Base-by-base conservation (phyloP, 208 protist species). In the Tritrichomonas foetus region DNA sequence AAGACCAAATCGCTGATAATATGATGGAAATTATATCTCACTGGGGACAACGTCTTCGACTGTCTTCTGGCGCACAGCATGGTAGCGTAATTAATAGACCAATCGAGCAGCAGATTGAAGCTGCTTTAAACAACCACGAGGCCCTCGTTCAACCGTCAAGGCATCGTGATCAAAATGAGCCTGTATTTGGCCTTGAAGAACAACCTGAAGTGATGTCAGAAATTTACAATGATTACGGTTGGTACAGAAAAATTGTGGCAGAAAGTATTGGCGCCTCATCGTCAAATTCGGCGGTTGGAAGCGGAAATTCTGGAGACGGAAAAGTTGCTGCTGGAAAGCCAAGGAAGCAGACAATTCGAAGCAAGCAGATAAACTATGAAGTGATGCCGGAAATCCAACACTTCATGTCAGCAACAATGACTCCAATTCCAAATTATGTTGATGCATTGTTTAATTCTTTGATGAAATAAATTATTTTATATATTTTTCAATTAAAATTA, bases 401-500 rank as follows among this genome's bases (percentile, higher is more conserved):
- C 47, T 89, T 53, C 16, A 89, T 89, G 78, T n/a, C 78, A 57
- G 3, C 47, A 39, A 57, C 47, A 53, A 89, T 89, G 47, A 25
- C 53, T 27, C 78, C 78, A 33, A 47, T 89, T 39, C 78, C 78
- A 57, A 20, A 53, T 89, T 41, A 47, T 49, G 47, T 57, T 57
- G 78, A 89, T 57, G 78, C 78, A 16, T 53, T 89, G 78, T 49
- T 89, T 49, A 89, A 89, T 44, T 89, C 78, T 53, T 49, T 89
- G 14, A 89, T 89, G 78, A 89, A n/a, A 55, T 89, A 89, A 53
- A 61, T 57, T 11, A 82, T 82, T n/a, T 78, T 47, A 27, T 36
- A 78, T 78, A 78, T 25, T 20, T 64, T 64, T 64, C 20, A 25
- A 64, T 25, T 64, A 25, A 25, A 64, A 25, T 20, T 25, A 25